Base-by-base conservation (phyloP, 805 yeast genomes). In the Metschnikowia shivogae region DNA sequence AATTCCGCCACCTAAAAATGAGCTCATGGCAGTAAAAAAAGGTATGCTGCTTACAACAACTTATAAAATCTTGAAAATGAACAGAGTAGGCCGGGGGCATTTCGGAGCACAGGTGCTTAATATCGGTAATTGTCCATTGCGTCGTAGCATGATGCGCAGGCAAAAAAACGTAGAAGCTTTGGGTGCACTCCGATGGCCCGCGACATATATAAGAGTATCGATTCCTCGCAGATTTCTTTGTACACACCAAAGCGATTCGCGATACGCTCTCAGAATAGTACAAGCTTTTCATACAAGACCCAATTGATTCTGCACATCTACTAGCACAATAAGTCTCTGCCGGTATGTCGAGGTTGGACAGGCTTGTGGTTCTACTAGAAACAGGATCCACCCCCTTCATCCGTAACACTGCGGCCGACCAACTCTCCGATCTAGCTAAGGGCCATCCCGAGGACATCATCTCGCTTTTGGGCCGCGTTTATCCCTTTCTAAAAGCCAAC, bases 331-430 rank as follows among this genome's bases (percentile, higher is more conserved):
- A 22, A 19, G 2, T 12, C n/a, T 17, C 31, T 8, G 9, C 12
- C 39, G 6, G 8, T 14, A 69, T 72, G 75, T 72, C 76, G 39
- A 70, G 84, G 55, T 70, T 78, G 53, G 84, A 79, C 55, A 67
- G 83, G 45, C 72, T 79, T 46, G 82, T 79, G 49, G 68, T 78
- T 47, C 54, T 80, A 34, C 70, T 93, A 53, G 99, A 95, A 66
- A 88, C 97, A 1, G 99, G 99, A 9, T 88, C 97, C 10, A 89
- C 97, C 5, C 87, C 87, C 33, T 86, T 89, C 61, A 93, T 93
- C 36, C 78, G 98, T 53, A 89, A 88, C 59, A 88, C 97, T 8
- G 99, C 99, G 1, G 98, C 98, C 2, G 97, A 92, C 59, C 99
- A 93, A 67, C 73, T 93, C 53, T 88, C 96, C 5, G 98, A 92